Base-by-base conservation (phyloP, 257 asterid genomes). In the Solanum infundibuliforme region DNA sequence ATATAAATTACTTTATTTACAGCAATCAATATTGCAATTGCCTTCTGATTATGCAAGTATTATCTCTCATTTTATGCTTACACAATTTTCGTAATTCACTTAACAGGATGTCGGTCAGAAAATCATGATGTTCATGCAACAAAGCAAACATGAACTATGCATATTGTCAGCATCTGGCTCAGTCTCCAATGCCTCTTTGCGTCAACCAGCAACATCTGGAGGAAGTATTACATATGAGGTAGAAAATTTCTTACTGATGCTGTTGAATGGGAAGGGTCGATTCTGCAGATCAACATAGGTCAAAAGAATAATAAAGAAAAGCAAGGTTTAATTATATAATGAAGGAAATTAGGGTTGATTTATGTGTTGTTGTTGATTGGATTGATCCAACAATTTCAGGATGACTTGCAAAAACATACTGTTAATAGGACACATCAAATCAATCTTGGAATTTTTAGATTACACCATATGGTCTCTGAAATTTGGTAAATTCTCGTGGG, bases 171-270 rank as follows among this genome's bases (percentile, higher is more conserved):
- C 96, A 82, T 91, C 95, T 65, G 96, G 96, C 75, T 87, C 93
- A 69, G 87, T 94, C 83, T 90, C 95, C 72, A 94, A 91, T 90
- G 96, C 93, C 89, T 91, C 94, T 88, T 89, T 94, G 83, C 92
- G 91, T 85, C 96, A 92, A 87, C 94, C 95, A 7, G 93, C 96
- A 76, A 91, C 93, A 79, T 92, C 96, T 72, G 94, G 94, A 87
- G 96, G 94, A 89, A 92, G 87, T 81, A 83, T 94, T 81, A 87
- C 92, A 14, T 94, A 92, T 65, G 96, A 94, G 95, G 95, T 92
- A 90, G 86, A 84, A 31, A 72, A 62, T 75, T 79, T 73, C 83
- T 46, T 72, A 81, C 43, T 29, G 11, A 81, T 81, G 41, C n/a
- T 48, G 68, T 81, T 46, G 20, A 81, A 81, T 18, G 68, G 29